Conservation (phyloP, 2,329 filamentous ascomycete species). For the Microcera coccophila region DNA sequence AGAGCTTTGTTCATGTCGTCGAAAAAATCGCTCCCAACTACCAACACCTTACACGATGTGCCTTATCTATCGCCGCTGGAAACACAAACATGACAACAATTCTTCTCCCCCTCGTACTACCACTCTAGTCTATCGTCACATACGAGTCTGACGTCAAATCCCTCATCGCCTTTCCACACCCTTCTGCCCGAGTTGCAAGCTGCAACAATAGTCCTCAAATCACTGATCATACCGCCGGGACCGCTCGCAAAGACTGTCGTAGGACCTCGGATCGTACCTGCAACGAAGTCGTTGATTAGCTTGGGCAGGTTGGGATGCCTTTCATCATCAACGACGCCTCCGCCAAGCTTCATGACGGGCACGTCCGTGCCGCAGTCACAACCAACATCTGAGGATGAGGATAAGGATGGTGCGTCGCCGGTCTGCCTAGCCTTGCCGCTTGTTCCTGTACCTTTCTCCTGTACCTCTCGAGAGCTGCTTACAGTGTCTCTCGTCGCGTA, state of each 20-base stretch:
- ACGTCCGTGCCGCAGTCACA: slow-evolving; percentile 27
- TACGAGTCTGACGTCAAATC: slow-evolving; percentile 52
- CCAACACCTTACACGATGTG: too few species aligned
- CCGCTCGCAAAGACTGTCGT: slow-evolving; percentile 59
- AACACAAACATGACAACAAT: neutral
- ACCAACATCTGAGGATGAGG: slow-evolving; percentile 19
- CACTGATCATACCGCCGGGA: slow-evolving; percentile 56
- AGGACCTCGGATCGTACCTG: slow-evolving; percentile 42
- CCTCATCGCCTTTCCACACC: slow-evolving; percentile 57
- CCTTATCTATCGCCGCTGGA: too few species aligned
- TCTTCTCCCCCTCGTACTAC: slow-evolving; percentile 29
- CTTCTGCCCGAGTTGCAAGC: slow-evolving; percentile 46
- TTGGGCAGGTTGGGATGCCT: slow-evolving; percentile 44
- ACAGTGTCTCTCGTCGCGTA: slow-evolving; percentile 54
- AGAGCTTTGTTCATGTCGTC: too few species aligned
- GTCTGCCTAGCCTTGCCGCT: slow-evolving; percentile 11
- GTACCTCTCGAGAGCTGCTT: slow-evolving; percentile 11
- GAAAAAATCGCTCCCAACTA: too few species aligned
- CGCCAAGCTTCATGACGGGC: slow-evolving; percentile 29
- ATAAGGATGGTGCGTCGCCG: slow-evolving; percentile 20
- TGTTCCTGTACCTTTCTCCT: slow-evolving; percentile 20
- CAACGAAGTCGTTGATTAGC: slow-evolving; percentile 48
- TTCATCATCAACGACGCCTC: slow-evolving; percentile 27
- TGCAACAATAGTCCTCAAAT: slow-evolving; percentile 53
- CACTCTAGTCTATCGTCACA: slow-evolving; percentile 60